These are phyloP conservation scores for Primulina huaijiensis DNA, from an alignment of 257 asterid genomes.

Conservation along the genomic window DNA sequence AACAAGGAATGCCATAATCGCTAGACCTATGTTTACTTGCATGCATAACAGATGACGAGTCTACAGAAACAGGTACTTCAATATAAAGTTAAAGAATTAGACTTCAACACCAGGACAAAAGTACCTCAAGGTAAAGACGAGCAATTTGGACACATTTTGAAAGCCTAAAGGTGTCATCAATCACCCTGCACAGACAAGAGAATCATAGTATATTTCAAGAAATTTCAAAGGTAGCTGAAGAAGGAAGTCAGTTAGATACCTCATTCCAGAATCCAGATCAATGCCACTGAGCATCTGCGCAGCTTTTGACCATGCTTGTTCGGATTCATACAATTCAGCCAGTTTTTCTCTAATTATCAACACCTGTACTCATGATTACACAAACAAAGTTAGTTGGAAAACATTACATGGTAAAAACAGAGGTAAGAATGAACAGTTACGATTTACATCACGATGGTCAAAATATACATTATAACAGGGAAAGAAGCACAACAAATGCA, in stretches of 20 bases:
- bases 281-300: conserved; percentile 99
- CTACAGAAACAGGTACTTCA: neutral
- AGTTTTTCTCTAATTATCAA: conserved; percentile 89
- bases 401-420: conserved; percentile 6
- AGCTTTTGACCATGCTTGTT: conserved; percentile 92
- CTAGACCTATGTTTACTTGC: neutral
- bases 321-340: conserved; percentile 89
- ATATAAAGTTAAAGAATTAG: neutral
- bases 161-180: conserved; percentile 84
- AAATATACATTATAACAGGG: neutral
- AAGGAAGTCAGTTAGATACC: conserved; percentile 41
- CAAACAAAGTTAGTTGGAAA: conserved; percentile 16
- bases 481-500: neutral
- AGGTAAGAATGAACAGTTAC: conserved; percentile 10
- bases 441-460: neutral
- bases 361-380: conserved; percentile 45
- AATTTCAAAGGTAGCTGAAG: conserved; percentile 10
- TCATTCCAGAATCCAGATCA: conserved; percentile 98
- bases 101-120: conserved; percentile 10
- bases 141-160: conserved; percentile 97
- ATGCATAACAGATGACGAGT: neutral
- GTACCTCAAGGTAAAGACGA: conserved; percentile 92
- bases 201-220: conserved; percentile 11
- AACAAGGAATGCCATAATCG: conserved; percentile 8
- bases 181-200: conserved; percentile 52